phyloP scores from a whole-genome alignment of 108 stramenopile genomes.

The Cyclotella choctawhatcheeana region DNA sequence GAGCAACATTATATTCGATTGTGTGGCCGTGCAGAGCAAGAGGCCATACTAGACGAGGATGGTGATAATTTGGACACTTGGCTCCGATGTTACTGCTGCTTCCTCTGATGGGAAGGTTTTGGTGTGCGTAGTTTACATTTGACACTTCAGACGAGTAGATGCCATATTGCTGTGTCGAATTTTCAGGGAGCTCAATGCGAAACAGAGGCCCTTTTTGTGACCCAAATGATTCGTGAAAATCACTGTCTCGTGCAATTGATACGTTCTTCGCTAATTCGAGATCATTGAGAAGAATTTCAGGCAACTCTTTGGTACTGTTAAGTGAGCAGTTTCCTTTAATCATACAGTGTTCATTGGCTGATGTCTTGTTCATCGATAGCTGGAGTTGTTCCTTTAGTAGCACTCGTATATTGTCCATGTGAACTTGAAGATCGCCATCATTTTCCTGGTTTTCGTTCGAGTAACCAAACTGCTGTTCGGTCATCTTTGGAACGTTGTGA shows the following conservation, averaged over 20 bases:
- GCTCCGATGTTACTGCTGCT: conserved; percentile 46
- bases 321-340: neutral
- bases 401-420: conserved; percentile 22
- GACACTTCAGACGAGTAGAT: conserved; percentile 43
- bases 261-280: neutral
- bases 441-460: neutral
- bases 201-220: neutral
- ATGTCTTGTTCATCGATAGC: neutral
- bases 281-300: neutral
- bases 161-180: neutral
- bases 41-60: conserved; percentile 64
- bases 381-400: conserved; percentile 21
- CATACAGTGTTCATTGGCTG: neutral
- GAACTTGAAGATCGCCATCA: neutral
- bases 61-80: conserved; percentile 73
- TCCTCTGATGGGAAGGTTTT: conserved; percentile 35
- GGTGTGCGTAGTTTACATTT: conserved; percentile 35
- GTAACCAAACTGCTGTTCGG: neutral
- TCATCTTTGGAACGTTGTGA: conserved; percentile 48
- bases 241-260: neutral
- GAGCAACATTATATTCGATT: conserved; percentile 67
- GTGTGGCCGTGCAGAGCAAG: conserved; percentile 73
- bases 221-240: neutral
- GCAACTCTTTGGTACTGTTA: neutral
- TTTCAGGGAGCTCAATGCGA: neutral